Percentiles rank a stretch among this genome's conserved stretches.
Conservation (phyloP, 2,329 filamentous ascomycete genomes). For the Xylaria sp. region DNA sequence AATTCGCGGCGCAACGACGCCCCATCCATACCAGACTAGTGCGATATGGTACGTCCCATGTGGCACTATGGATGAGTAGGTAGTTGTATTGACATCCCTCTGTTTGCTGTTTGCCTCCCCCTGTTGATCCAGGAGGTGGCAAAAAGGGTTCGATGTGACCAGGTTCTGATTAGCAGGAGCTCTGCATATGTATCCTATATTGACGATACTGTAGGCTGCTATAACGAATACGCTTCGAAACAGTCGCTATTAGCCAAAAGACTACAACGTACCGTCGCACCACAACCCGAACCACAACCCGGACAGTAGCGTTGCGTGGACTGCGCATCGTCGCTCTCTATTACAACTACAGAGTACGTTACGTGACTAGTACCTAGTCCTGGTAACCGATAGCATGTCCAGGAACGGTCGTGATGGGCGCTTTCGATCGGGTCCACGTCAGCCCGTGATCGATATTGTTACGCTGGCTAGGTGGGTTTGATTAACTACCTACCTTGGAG, state of each 20-base stretch:
- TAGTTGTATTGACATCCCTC: conserved; percentile 4
- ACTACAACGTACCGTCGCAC: not conserved
- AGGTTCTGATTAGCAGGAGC: not conserved
- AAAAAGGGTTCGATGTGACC: conserved; percentile 10
- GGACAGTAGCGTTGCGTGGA: too few relatives aligned
- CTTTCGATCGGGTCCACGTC: not conserved
- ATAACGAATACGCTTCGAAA: not conserved
- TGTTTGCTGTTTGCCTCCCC: conserved; percentile 31
- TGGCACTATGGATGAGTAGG: too few relatives aligned
- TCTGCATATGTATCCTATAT: too few relatives aligned
- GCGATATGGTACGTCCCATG: too few relatives aligned
- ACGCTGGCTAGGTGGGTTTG: too few relatives aligned
- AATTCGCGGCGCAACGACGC: not conserved
- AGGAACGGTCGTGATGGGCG: not conserved
- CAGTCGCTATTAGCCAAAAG: not conserved
- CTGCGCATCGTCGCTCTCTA: too few relatives aligned
- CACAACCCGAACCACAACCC: not conserved
- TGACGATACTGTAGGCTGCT: not conserved
- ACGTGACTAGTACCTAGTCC: too few relatives aligned
- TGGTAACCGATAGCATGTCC: not conserved
- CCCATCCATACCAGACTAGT: not conserved
- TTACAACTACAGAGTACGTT: too few relatives aligned
- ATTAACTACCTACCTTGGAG: too few relatives aligned
- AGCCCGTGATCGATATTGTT: not conserved
- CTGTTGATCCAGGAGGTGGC: conserved; percentile 37